A percentile compares a stretch with the other conserved stretches of the same genome.
These are phyloP conservation scores for Suillus placidus DNA, from an alignment of 768 basidiomycete species.

Conservation along the genomic window DNA sequence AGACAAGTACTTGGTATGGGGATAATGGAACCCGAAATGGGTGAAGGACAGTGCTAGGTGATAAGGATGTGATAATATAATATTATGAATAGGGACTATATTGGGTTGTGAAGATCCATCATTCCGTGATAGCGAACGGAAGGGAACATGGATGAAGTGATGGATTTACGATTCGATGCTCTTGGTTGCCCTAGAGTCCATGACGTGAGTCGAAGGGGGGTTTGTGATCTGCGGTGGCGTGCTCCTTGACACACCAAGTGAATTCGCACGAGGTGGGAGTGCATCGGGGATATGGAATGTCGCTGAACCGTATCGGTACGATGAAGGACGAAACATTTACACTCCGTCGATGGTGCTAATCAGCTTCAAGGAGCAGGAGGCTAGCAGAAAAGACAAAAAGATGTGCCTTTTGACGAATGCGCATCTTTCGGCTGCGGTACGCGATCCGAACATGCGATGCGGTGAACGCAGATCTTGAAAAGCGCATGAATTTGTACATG, in stretches of 20 bases:
- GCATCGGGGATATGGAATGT: not conserved
- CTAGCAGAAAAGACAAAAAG: not conserved
- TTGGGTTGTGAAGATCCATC: not conserved
- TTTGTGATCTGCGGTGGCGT: constrained; percentile 1
- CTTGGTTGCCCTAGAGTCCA: constrained; percentile 1
- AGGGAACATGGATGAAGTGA: not conserved
- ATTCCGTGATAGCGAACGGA: constrained; percentile 8
- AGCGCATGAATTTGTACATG: not conserved
- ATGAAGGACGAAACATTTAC: not conserved
- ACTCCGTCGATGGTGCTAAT: not conserved
- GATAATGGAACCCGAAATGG: constrained; percentile 3
- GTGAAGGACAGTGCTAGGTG: no score
- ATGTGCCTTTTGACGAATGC: not conserved
- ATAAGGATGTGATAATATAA: constrained; percentile 5
- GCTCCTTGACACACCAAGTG: not conserved
- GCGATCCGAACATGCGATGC: not conserved
- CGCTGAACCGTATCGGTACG: not conserved
- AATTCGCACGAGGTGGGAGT: not conserved
- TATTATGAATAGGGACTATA: not conserved
- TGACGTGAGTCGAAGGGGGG: not conserved
- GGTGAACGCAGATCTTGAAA: no score
- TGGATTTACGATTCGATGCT: constrained; percentile 5
- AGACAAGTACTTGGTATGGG: not conserved
- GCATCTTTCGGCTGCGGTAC: not conserved
- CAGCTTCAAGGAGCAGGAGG: not conserved